These are phyloP conservation scores for Bipolaris victoriae DNA, from an alignment of 2,329 filamentous ascomycete species.

Conservation along the genomic window DNA sequence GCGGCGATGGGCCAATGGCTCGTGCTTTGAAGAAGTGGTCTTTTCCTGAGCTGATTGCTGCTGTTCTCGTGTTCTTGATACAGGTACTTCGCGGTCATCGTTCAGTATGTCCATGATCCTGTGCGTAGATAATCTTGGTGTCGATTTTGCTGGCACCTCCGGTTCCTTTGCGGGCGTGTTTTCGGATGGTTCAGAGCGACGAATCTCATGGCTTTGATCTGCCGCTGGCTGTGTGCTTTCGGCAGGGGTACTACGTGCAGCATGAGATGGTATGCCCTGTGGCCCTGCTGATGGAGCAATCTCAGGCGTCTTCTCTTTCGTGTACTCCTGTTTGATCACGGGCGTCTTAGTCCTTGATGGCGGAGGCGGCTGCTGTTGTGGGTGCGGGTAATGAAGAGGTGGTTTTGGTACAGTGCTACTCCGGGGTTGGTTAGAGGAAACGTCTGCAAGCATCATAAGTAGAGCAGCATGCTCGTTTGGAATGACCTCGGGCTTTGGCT, in stretches of 20 bases:
- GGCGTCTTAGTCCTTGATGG: conserved; percentile 20
- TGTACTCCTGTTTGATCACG: conserved; percentile 19
- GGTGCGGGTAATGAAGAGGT: conserved; percentile 9
- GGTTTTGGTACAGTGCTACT: conserved; percentile 4
- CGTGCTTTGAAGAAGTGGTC: conserved; percentile 22
- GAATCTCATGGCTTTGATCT: conserved; percentile 7
- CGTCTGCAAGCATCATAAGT: conserved; percentile 47
- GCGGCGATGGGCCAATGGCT: conserved; percentile 20
- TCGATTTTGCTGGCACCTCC: conserved; percentile 28
- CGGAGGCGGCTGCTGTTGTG: conserved; percentile 15
- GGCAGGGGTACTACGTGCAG: conserved; percentile 26
- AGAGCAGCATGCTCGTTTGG: conserved; percentile 52
- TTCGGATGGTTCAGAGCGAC: conserved; percentile 19
- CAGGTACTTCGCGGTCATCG: conserved; percentile 41
- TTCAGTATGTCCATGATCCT: conserved; percentile 49
- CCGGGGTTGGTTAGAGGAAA: conserved; percentile 38
- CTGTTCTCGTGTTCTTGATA: conserved; percentile 28
- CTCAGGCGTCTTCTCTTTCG: conserved; percentile 27
- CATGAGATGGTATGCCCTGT: conserved; percentile 23
- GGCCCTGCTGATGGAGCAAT: conserved; percentile 20
- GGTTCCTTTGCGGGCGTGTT: conserved; percentile 10
- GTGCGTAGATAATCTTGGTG: conserved; percentile 40
- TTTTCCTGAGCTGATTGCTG: conserved; percentile 26
- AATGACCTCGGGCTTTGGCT: conserved; percentile 32
- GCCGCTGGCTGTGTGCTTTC: conserved; percentile 18